Conservation (phyloP, 2,329 filamentous ascomycete genomes). For the Neonectria sp. region DNA sequence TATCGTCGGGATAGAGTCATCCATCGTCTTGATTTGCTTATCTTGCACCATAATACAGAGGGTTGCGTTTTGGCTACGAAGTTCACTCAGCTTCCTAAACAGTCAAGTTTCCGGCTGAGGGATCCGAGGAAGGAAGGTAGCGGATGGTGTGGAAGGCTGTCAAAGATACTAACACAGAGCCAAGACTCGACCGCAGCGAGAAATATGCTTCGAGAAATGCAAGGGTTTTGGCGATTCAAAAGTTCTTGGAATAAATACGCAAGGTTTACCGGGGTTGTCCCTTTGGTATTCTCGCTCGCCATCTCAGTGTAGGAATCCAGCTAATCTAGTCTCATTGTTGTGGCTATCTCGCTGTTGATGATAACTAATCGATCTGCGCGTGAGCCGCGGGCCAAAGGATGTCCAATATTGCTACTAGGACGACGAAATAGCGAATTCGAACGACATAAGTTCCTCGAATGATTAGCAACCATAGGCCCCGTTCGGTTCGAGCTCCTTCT, state of each 20-base stretch:
- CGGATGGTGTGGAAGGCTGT: slow-evolving; percentile 15
- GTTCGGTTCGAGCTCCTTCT: slow-evolving; percentile 14
- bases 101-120: slow-evolving; percentile 37
- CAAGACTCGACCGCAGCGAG: slow-evolving; percentile 12
- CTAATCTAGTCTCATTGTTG: not conserved
- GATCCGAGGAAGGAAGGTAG: slow-evolving; percentile 45
- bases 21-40: slow-evolving; percentile 31
- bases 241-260: not conserved
- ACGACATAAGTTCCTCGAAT: slow-evolving; percentile 25
- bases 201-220: not conserved
- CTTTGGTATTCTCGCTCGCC: not conserved
- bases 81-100: slow-evolving; percentile 44
- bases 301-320: not conserved
- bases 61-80: slow-evolving; percentile 22
- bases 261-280: not conserved
- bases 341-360: not conserved
- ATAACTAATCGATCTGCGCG: not conserved
- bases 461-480: slow-evolving; percentile 9
- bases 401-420: not conserved
- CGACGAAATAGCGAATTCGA: not conserved
- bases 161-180: not conserved
- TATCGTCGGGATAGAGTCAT: slow-evolving; percentile 15
- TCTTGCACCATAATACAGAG: slow-evolving; percentile 37
- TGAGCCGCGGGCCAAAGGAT: not conserved
- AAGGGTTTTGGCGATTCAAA: not conserved